Conservation (phyloP, 148 eudicot species). For the Mesembryanthemum crystallinum region DNA sequence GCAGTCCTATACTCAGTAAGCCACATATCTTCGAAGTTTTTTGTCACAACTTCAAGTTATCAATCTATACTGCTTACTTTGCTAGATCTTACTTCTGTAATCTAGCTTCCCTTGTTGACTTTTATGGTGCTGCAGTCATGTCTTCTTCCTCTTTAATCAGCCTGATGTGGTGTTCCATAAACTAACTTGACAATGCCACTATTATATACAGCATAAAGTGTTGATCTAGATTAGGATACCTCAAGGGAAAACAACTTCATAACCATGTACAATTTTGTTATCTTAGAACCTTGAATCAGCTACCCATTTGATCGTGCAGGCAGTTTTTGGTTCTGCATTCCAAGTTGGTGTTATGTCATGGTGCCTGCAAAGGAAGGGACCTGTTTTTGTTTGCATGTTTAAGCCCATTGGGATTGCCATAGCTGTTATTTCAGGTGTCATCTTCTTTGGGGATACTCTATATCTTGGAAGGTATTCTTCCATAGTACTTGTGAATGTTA, state of each 20-base stretch:
- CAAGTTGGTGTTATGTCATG: constrained; percentile 69
- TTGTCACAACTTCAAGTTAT: neutral
- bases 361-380: constrained; percentile 74
- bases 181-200: neutral
- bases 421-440: constrained; percentile 49
- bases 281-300: neutral
- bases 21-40: neutral
- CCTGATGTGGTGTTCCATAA: neutral
- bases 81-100: no score
- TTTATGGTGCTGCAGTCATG: neutral
- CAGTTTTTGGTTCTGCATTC: constrained; percentile 63
- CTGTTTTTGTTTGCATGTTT: constrained; percentile 79
- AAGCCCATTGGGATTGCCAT: constrained; percentile 79
- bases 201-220: neutral
- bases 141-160: neutral
- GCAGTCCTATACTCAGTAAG: constrained; percentile 74
- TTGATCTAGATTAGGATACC: neutral
- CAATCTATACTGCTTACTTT: neutral
- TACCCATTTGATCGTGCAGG: constrained; percentile 40
- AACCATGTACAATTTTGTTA: neutral
- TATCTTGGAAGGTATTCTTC: constrained; percentile 72
- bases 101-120: no score
- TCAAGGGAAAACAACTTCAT: neutral
- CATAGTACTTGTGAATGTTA: neutral
- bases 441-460: constrained; percentile 54